Evolutionary conservation across 2,329 filamentous ascomycete genomes (phyloP).

Genomic region (Penicillium sp.): DNA sequence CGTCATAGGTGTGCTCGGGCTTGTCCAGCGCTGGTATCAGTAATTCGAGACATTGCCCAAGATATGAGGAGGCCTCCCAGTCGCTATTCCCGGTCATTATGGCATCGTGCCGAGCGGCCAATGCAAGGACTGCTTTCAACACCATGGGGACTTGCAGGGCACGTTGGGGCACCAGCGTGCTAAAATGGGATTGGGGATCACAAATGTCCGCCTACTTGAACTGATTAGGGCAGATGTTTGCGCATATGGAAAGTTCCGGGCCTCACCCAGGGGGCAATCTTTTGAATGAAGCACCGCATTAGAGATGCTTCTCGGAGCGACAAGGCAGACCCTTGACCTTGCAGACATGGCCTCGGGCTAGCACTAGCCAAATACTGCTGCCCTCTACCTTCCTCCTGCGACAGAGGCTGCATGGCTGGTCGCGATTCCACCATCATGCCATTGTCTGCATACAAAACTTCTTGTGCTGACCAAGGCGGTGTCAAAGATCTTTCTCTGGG

Average conservation of each 20-base stretch:
- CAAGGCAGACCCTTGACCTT: slow-evolving; percentile 13
- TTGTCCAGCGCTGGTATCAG: slow-evolving; percentile 48
- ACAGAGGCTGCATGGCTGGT: not conserved
- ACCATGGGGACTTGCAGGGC: slow-evolving; percentile 50
- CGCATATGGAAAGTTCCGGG: not conserved
- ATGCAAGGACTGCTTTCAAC: slow-evolving; percentile 48
- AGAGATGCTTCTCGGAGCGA: slow-evolving; percentile 34
- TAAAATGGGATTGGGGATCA: slow-evolving; percentile 42
- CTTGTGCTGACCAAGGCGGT: not conserved
- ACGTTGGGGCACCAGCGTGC: slow-evolving; percentile 48
- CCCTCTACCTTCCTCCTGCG: not conserved
- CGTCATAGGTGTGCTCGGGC: slow-evolving; percentile 45
- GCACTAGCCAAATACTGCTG: not conserved
- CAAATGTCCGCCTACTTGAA: slow-evolving; percentile 33
- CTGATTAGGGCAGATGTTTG: not conserved
- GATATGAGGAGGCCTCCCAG: slow-evolving; percentile 46
- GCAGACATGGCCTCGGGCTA: slow-evolving; percentile 13
- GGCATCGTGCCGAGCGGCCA: slow-evolving; percentile 48
- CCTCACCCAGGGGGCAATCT: slow-evolving; percentile 35
- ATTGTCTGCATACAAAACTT: not conserved
- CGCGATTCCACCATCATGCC: not conserved
- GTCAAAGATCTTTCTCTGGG: not conserved
- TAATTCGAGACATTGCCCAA: slow-evolving; percentile 48
- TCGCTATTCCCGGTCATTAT: slow-evolving; percentile 40
- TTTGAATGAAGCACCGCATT: slow-evolving; percentile 35